Percentiles rank a stretch among this genome's conserved stretches.
These are phyloP conservation scores for Leucosporidium creatinivorum DNA, from an alignment of 768 basidiomycete species.

Conservation along the genomic window DNA sequence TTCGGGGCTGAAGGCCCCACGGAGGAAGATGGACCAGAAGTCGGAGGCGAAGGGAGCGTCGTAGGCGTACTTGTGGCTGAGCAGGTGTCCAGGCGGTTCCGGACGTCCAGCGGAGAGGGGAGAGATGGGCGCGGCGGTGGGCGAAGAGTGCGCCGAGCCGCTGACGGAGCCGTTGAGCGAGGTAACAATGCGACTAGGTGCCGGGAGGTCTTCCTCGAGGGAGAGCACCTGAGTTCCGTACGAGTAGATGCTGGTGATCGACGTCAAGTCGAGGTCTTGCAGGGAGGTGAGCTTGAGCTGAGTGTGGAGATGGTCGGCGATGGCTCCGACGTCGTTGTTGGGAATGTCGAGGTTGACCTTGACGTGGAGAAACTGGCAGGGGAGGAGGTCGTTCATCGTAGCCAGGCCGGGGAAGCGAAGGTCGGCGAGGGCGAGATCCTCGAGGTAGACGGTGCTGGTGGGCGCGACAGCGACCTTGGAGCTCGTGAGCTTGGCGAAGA, in stretches of 20 bases:
- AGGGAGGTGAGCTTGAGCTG: constrained; percentile 18
- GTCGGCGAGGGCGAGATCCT: constrained; percentile 24
- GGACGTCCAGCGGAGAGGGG: not conserved
- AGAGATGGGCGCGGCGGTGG: not conserved
- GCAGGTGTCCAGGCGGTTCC: not conserved
- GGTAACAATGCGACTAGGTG: not conserved
- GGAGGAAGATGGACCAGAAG: constrained; percentile 32
- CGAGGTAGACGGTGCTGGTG: constrained; percentile 10
- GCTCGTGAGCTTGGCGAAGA: not conserved
- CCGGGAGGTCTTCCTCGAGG: constrained; percentile 14
- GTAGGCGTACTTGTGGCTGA: constrained; percentile 26
- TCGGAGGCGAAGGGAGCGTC: constrained; percentile 27
- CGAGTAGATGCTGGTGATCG: constrained; percentile 32
- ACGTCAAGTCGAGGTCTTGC: constrained; percentile 23
- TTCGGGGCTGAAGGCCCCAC: not conserved
- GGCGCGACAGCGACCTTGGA: constrained; percentile 5
- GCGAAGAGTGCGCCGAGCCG: not conserved
- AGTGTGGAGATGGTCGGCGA: constrained; percentile 9
- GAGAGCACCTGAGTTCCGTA: constrained; percentile 23
- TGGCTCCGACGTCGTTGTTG: not conserved
- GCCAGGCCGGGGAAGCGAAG: constrained; percentile 24
- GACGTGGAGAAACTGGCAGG: constrained; percentile 36
- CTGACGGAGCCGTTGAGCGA: not conserved
- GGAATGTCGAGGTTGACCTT: constrained; percentile 30
- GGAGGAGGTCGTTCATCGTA: constrained; percentile 32